Evolutionary conservation across 2,329 filamentous ascomycete species (phyloP), one percentile per base, ranked within the genome.

Genomic region (Pseudogymnoascus sp.): DNA sequence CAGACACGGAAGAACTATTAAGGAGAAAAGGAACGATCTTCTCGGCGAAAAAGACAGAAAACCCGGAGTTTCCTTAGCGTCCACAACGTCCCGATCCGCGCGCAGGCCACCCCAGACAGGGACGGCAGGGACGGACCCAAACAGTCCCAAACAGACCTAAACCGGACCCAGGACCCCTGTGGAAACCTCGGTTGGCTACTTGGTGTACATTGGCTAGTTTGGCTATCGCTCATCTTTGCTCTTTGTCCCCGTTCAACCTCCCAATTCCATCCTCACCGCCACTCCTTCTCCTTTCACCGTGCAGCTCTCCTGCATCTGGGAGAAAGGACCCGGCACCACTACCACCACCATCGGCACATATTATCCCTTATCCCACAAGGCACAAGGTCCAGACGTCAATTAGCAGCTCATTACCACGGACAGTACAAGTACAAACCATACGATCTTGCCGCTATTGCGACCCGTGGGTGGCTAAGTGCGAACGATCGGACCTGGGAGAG

Each of bases 81-180:
- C 42, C 42, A 52, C n/a, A 52, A 52, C 42, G 42, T 52, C 42
- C 23, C 42, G 42, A 52, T 52, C 42, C 42, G 42, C 42, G 42
- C 42, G 42, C 23, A 49, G 42, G 23, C 42, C 42, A 9, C 42
- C 42, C 42, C 42, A 52, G 42, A 28, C 41, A 25, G 19, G 5
- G 11, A 23, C 25, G 22, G 8, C 23, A 23, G 5, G 14, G 23
- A 52, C 41, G 12, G 23, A 52, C 42, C 41, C 23, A 25, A 35
- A 30, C 28, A 8, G 28, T 8, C 28, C 28, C 8, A 30, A 30
- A 30, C 1, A 8, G 38, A 22, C 7, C 38, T 9, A 41, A 22
- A 22, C 11, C 22, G 42, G 42, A 52, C 42, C 23, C 23, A 52
- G 42, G 42, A 52, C 42, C 42, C 42, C 42, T 52, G 42, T 22